These are phyloP conservation scores for Isabelozyma rhagii DNA, from an alignment of 805 yeast species.

Conservation along the genomic window DNA sequence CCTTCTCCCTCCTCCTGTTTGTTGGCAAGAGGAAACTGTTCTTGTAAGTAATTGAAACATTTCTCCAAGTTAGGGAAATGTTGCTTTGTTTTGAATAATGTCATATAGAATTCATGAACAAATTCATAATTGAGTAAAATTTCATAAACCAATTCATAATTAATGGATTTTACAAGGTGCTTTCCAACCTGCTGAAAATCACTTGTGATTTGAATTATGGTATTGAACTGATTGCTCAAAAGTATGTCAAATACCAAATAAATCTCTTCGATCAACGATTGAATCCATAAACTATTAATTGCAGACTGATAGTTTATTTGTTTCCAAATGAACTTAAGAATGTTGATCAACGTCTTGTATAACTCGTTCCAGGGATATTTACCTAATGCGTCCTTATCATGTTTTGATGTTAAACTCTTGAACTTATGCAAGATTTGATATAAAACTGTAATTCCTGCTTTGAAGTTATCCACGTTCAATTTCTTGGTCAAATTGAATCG, in stretches of 20 bases:
- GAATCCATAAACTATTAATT: slow-evolving; percentile 5
- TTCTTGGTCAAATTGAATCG: slow-evolving; percentile 38
- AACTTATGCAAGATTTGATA: slow-evolving; percentile 20
- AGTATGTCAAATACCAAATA: slow-evolving; percentile 16
- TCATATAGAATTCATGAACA: slow-evolving; percentile 12
- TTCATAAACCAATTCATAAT: slow-evolving; percentile 27
- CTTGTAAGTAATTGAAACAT: slow-evolving; percentile 14
- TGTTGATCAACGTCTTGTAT: slow-evolving; percentile 22
- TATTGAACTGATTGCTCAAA: slow-evolving; percentile 15
- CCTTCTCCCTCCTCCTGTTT: slow-evolving; percentile 7
- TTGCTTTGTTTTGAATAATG: slow-evolving; percentile 5
- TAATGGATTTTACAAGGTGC: slow-evolving; percentile 20
- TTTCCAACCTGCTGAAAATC: slow-evolving; percentile 11
- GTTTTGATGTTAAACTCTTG: slow-evolving; percentile 5
- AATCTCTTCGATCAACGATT: slow-evolving; percentile 22
- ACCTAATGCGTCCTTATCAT: slow-evolving; percentile 7
- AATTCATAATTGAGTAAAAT: slow-evolving; percentile 23
- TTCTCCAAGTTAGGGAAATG: slow-evolving; percentile 9
- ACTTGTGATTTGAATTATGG: slow-evolving; percentile 10
- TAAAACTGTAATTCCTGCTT: slow-evolving; percentile 22
- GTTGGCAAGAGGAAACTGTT: slow-evolving; percentile 12
- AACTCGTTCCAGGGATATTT: slow-evolving; percentile 36
- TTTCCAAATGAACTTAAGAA: slow-evolving; percentile 26
- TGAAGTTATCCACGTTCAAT: slow-evolving; percentile 28
- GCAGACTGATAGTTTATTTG: slow-evolving; percentile 8